Evolutionary conservation across 345 rosid species (phyloP).

Genomic region (Syzygium jambos): DNA sequence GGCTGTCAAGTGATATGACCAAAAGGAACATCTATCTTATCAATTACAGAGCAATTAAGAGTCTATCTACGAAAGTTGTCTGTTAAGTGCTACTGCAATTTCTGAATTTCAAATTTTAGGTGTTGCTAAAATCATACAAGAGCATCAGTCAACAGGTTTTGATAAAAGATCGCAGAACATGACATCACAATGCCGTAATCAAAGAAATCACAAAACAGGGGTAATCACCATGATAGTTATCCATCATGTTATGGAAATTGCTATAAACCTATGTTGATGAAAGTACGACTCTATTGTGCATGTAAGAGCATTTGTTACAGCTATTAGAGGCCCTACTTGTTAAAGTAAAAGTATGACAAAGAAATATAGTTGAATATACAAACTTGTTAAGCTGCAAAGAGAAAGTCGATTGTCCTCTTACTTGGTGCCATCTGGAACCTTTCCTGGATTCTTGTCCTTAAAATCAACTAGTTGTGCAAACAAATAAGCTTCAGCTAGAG

Average conservation of each 20-base stretch:
- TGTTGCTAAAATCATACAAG: not conserved
- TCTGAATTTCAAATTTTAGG: not conserved
- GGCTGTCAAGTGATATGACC: not conserved
- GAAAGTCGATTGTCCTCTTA: conserved; percentile 25
- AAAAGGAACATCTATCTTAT: not conserved
- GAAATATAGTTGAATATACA: not conserved
- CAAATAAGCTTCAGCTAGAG: conserved; percentile 89
- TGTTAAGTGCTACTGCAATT: not conserved
- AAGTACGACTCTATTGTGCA: not conserved
- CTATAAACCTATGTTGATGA: not conserved
- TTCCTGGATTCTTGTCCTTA: conserved; percentile 71
- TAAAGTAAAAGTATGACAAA: not conserved
- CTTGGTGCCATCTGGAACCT: conserved; percentile 50
- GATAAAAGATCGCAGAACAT: not conserved
- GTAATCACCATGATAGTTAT: not conserved
- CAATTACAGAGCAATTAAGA: not conserved
- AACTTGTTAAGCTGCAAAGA: not conserved
- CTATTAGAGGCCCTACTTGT: not conserved
- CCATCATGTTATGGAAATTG: not conserved
- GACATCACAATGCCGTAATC: not conserved
- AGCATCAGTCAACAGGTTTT: not conserved
- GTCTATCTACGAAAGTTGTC: not conserved
- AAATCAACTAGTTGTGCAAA: conserved; percentile 97
- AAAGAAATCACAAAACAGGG: not conserved
- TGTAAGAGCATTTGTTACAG: not conserved